Conservation (phyloP, 768 basidiomycete genomes). For the Tremella fuciformis region DNA sequence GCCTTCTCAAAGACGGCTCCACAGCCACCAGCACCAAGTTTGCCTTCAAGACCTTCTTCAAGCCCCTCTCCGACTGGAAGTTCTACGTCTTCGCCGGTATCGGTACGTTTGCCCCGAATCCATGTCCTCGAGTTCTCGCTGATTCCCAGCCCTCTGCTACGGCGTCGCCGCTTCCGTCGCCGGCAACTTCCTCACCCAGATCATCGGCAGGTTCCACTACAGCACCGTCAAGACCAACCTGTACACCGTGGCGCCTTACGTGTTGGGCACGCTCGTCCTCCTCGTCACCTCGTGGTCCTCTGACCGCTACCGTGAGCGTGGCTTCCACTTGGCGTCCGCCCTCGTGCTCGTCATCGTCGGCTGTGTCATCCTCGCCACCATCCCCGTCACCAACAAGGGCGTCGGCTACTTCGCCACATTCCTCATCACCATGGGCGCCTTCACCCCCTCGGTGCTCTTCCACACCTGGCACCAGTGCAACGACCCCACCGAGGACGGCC, state of each 20-base stretch:
- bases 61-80: constrained; percentile 27
- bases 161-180: constrained; percentile 54
- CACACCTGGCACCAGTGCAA: constrained; percentile 26
- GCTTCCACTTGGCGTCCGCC: constrained; percentile 19
- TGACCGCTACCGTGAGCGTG: constrained; percentile 55
- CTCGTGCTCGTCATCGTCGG: constrained; percentile 21
- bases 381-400: constrained; percentile 11
- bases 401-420: constrained; percentile 22
- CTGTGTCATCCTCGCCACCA: constrained; percentile 42
- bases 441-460: constrained; percentile 24
- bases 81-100: constrained; percentile 30
- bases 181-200: constrained; percentile 60
- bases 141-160: constrained; percentile 17
- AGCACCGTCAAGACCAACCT: constrained; percentile 60
- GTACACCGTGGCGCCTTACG: constrained; percentile 60
- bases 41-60: constrained; percentile 21
- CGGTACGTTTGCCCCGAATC: constrained; percentile 19
- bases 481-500: constrained; percentile 22
- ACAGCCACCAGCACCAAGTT: constrained; percentile 54
- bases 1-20: constrained; percentile 58
- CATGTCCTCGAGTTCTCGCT: constrained; percentile 49
- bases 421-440: constrained; percentile 21
- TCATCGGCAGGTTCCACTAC: constrained; percentile 57
- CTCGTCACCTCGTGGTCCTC: constrained; percentile 59
- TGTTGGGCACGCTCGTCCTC: constrained; percentile 56